These are phyloP conservation scores for Tetracladium maxilliforme DNA, from an alignment of 2,329 filamentous ascomycete genomes.

Conservation along the genomic window DNA sequence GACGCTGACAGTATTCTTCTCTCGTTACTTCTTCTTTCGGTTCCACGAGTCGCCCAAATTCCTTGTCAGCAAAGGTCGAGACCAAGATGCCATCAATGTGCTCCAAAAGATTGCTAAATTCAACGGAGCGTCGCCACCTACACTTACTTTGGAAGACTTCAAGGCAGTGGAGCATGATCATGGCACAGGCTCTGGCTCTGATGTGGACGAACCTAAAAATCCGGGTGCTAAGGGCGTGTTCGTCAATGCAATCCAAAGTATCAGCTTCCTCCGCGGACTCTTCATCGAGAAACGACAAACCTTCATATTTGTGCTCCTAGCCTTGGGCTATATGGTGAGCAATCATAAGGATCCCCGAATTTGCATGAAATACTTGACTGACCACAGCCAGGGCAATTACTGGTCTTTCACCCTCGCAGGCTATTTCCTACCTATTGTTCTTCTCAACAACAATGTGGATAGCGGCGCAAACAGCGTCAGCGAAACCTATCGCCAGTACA, in stretches of 20 bases:
- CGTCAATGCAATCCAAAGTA: not conserved
- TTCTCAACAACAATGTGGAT: conserved; percentile 12
- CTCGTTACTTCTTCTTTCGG: conserved; percentile 39
- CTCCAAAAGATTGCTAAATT: conserved; percentile 38
- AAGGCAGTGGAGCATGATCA: conserved; percentile 1
- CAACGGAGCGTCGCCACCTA: conserved; percentile 20
- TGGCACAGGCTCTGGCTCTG: not conserved
- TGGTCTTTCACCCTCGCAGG: conserved; percentile 13
- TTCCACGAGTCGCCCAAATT: conserved; percentile 44
- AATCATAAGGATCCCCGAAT: not conserved
- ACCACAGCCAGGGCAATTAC: conserved; percentile 1
- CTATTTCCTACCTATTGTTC: conserved; percentile 19
- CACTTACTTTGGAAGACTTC: conserved; percentile 4
- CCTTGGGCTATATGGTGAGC: conserved; percentile 1
- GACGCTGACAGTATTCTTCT: conserved; percentile 35
- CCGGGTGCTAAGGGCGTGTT: conserved; percentile 1
- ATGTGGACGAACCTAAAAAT: not conserved
- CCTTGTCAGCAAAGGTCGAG: conserved; percentile 35
- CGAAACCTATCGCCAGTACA: conserved; percentile 16
- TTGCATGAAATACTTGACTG: conserved; percentile 1
- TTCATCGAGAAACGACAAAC: conserved; percentile 1
- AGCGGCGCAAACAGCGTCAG: conserved; percentile 8
- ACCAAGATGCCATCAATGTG: conserved; percentile 34
- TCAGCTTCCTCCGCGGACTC: conserved; percentile 1
- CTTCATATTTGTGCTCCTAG: conserved; percentile 1